A percentile compares a stretch with the other conserved stretches of the same genome.
phyloP scores from a whole-genome alignment of 2,329 filamentous ascomycete genomes.

The Claviceps sp. region DNA sequence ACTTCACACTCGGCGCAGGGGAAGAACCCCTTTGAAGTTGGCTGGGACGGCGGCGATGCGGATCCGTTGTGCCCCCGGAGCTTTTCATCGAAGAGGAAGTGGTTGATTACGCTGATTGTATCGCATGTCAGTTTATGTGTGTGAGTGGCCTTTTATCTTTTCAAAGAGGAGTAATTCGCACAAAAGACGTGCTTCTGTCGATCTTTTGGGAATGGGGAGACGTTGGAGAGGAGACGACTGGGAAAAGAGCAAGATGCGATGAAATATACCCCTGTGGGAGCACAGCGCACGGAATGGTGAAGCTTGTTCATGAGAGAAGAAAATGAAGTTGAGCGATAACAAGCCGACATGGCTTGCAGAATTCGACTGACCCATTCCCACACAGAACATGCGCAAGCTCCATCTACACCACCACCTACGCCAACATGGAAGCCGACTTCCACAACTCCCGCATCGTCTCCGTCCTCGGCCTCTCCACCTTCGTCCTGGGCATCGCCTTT shows the following conservation, averaged over 20 bases:
- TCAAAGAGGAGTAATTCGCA: too few species aligned
- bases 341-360: neutral
- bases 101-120: slow-evolving; percentile 67
- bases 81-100: slow-evolving; percentile 54
- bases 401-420: slow-evolving; percentile 78
- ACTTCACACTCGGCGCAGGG: slow-evolving; percentile 5
- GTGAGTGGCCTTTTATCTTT: slow-evolving; percentile 38
- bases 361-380: neutral
- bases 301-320: neutral
- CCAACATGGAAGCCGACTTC: slow-evolving; percentile 64
- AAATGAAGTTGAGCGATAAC: too few species aligned
- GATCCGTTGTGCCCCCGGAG: slow-evolving; percentile 66
- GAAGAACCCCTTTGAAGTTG: slow-evolving; percentile 50
- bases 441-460: slow-evolving; percentile 56
- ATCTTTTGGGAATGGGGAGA: too few species aligned
- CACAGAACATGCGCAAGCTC: slow-evolving; percentile 67
- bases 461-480: slow-evolving; percentile 68
- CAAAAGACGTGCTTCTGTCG: too few species aligned
- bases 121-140: slow-evolving; percentile 66
- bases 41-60: slow-evolving; percentile 56
- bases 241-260: too few species aligned
- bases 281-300: too few species aligned
- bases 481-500: slow-evolving; percentile 60
- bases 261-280: too few species aligned
- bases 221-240: too few species aligned